Base-by-base conservation (phyloP, 225 moss, liverwort and hornwort genomes). In the Pseudisothecium myosuroides region DNA sequence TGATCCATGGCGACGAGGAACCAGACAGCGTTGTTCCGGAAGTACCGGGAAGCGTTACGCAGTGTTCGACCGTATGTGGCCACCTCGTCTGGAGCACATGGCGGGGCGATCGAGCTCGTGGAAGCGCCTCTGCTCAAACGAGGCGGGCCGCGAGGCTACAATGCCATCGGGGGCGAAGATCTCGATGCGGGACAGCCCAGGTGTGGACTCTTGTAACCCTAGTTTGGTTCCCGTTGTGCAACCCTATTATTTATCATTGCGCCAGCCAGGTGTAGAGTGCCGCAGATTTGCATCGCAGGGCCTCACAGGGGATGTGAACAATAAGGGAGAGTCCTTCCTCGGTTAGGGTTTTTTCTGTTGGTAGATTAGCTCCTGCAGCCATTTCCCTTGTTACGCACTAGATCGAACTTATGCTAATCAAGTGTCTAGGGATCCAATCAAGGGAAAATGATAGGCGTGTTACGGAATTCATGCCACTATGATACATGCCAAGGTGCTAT, bases 21-120 rank as follows among this genome's bases (percentile, higher is more conserved):
- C 90, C 97, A 96, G 94, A 97, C 98, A n/a, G 92, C 96, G 93
- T 86, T 97, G 93, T 98, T 97, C 89, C 96, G 93, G 87, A 96
- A 96, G 92, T 98, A 97, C 91, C 94, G 98, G 83, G 98, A 96
- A 81, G 97, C 95, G 84, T 88, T 98, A 83, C 96, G 97, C 69
- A 94, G 95, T 88, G 98, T 97, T 39, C 94, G 97, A 85, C 97
- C 97, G 55, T 92, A 90, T 91, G 90, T 91, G 88, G 73, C 96
- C 64, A 84, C 91, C 63, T 90, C 94, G 60, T 90, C 92, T 43
- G 89, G 92, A n/a, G 43, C 65, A n/a, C 83, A 85, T 84, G 83
- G 93, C 63, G 97, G 98, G 41, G 82, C 94, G 85, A 95, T 97
- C 94, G 98, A 98, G 96, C 96, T 98, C 65, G 93, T 95, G 81